Evolutionary conservation across 169 alveolate genomes (phyloP), one percentile per base, ranked within the genome.

Genomic region (Cryptosporidium andersoni): DNA sequence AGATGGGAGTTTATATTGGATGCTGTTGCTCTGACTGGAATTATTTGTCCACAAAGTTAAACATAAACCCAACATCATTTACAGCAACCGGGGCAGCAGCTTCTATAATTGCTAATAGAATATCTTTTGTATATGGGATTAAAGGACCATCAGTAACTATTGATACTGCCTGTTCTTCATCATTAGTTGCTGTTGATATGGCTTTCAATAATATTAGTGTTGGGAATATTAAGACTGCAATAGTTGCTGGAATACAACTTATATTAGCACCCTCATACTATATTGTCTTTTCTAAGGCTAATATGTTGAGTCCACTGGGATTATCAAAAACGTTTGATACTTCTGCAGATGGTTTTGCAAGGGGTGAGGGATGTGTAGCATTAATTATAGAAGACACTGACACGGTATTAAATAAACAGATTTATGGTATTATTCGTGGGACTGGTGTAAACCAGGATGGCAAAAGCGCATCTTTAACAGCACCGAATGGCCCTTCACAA

Each of bases 141-240:
- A 81, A 80, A 45, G 94, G 94, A 1, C 92, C 92, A 1, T 88
- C 92, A 63, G 52, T 88, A 66, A 91, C 94, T 16, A 62, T 91
- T 49, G 94, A 91, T 80, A 91, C 94, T 11, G 94, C 94, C 5
- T 91, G 94, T 52, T 91, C 94, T 7, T 91, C 94, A 43, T 89
- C 92, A 34, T 82, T 91, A 8, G 94, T 91, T 16, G 92, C 92
- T 36, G 53, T 88, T 37, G 93, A 88, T 63, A 88, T 80, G 37
- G 91, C 93, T 8, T 60, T 66, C 51, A 81, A 64, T 55, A 40
- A 81, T 16, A 65, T 65, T 11, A 63, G 52, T 45, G 37, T 48
- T 53, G 81, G 81, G 4, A 65, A 81, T 45, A 81, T 74, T 48
- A 64, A 63, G 9, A 74, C 85, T 42, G 85, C 85, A 14, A 74